These are phyloP conservation scores for Aspergillus affinis DNA, from an alignment of 495 filamentous ascomycete genomes.

Conservation along the genomic window DNA sequence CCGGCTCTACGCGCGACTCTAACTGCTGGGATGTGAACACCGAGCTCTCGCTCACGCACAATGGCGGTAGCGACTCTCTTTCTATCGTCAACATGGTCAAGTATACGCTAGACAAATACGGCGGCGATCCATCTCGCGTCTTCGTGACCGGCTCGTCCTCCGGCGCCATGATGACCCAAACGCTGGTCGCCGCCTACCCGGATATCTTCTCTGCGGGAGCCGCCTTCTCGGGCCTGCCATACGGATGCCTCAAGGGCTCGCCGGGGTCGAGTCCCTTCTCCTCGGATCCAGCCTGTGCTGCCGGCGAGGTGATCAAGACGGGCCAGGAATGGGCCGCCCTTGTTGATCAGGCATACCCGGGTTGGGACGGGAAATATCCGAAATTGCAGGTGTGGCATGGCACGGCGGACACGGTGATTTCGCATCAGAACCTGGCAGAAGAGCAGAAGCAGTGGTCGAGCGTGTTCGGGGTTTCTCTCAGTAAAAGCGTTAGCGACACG, in stretches of 20 bases:
- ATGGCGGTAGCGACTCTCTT: constrained; percentile 50
- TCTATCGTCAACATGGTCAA: constrained; percentile 58
- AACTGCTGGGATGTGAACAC: constrained; percentile 59
- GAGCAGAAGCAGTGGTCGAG: constrained; percentile 56
- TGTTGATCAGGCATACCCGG: constrained; percentile 49
- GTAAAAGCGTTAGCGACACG: constrained; percentile 33
- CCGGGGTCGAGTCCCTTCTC: constrained; percentile 24
- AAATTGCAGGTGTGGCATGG: constrained; percentile 57
- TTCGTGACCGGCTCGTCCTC: constrained; percentile 54
- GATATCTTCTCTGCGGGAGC: constrained; percentile 55
- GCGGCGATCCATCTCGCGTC: constrained; percentile 43
- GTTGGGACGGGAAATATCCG: constrained; percentile 51
- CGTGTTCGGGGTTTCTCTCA: constrained; percentile 41
- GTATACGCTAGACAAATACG: constrained; percentile 48
- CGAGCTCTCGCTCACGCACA: constrained; percentile 48
- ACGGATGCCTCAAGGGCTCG: constrained; percentile 50
- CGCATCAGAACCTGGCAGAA: constrained; percentile 47
- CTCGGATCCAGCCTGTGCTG: constrained; percentile 50
- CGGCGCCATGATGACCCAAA: constrained; percentile 41
- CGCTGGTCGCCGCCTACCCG: constrained; percentile 55
- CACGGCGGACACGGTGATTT: constrained; percentile 47
- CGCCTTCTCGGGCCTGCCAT: constrained; percentile 59
- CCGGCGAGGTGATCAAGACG: constrained; percentile 43
- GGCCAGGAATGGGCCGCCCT: constrained; percentile 49
- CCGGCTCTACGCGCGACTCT: constrained; percentile 40